These are phyloP conservation scores for Fusarium guadeloupense DNA, from an alignment of 2,329 filamentous ascomycete genomes.

Conservation along the genomic window DNA sequence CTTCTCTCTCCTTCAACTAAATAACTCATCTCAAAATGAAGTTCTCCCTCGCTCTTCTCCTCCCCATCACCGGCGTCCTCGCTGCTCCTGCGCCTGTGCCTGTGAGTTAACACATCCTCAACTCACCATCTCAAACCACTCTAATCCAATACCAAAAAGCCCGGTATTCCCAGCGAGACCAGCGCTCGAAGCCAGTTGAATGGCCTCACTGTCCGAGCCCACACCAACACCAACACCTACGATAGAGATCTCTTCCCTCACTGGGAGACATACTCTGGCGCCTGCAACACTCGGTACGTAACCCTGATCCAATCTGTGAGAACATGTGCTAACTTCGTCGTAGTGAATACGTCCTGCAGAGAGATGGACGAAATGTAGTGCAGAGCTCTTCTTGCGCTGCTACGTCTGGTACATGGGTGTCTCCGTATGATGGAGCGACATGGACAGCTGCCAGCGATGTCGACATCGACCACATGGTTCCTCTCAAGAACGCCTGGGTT, in stretches of 20 bases:
- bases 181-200: conserved; percentile 67
- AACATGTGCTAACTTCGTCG: conserved; percentile 9
- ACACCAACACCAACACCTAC: conserved; percentile 66
- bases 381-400: conserved; percentile 68
- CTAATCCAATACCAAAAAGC: conserved; percentile 41
- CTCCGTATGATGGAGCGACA: conserved; percentile 76
- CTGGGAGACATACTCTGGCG: conserved; percentile 72
- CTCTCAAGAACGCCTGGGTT: conserved; percentile 82
- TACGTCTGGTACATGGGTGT: conserved; percentile 73
- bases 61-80: conserved; percentile 43
- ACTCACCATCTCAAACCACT: not conserved
- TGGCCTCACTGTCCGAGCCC: conserved; percentile 64
- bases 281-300: conserved; percentile 72
- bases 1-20: not conserved
- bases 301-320: too few relatives aligned
- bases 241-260: conserved; percentile 74
- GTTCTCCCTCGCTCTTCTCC: conserved; percentile 41
- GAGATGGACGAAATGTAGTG: conserved; percentile 74
- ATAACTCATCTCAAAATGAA: conserved; percentile 43
- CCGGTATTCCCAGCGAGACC: conserved; percentile 69
- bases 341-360: conserved; percentile 41
- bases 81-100: conserved; percentile 44
- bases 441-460: conserved; percentile 76
- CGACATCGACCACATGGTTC: conserved; percentile 87
- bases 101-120: conserved; percentile 28